phyloP scores from a whole-genome alignment of 2,329 filamentous ascomycete genomes.

The Sclerotinia spermophila region DNA sequence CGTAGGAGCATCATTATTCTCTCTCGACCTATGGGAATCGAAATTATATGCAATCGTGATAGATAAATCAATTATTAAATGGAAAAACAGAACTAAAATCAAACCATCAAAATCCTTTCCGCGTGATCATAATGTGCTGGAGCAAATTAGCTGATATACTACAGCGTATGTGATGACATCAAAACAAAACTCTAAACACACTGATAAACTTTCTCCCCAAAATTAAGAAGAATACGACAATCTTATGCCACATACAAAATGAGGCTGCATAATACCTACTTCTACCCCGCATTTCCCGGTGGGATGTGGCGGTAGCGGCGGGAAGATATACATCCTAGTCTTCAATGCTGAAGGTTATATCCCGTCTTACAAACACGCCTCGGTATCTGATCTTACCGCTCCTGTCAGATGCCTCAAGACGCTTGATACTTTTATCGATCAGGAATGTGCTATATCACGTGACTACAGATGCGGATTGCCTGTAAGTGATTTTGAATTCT shows the following conservation, averaged over 20 bases:
- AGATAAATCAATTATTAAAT: background rate
- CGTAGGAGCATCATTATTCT: background rate
- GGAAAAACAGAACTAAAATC: background rate
- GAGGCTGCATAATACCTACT: background rate
- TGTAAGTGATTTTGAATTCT: too few species aligned
- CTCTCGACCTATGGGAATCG: background rate
- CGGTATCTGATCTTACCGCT: background rate
- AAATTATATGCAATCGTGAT: background rate
- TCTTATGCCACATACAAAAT: background rate
- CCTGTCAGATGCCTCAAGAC: background rate
- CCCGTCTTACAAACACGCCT: background rate
- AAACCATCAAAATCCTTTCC: background rate
- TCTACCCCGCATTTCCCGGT: background rate
- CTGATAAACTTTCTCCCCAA: background rate
- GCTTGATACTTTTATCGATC: background rate
- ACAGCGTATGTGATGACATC: background rate
- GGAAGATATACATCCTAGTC: background rate
- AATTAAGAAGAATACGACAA: background rate
- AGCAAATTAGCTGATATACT: background rate
- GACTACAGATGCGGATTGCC: accelerated
- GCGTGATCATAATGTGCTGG: background rate
- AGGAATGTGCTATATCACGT: background rate
- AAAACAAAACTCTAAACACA: background rate
- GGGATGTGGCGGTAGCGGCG: background rate
- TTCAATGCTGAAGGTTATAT: background rate